phyloP scores from a whole-genome alignment of 106 monocot species.

The Apostasia ramifera region DNA sequence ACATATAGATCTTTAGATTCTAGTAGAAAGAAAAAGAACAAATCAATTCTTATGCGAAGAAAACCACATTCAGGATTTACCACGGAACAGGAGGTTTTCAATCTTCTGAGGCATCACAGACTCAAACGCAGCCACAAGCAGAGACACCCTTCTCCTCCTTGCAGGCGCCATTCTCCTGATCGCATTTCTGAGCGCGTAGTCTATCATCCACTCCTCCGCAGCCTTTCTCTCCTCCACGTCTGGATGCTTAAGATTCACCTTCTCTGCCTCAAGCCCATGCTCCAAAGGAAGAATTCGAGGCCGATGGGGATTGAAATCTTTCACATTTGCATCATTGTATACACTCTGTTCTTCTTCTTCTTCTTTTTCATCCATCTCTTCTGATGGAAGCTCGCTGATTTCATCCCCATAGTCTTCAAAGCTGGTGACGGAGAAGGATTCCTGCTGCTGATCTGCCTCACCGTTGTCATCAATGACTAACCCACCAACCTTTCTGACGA shows the following conservation, averaged over 20 bases:
- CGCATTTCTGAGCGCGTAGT: constrained; percentile 38
- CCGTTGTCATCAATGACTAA: constrained; percentile 44
- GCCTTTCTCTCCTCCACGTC: constrained; percentile 49
- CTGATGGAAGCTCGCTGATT: constrained; percentile 27
- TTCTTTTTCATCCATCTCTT: constrained; percentile 1
- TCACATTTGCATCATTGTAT: background rate
- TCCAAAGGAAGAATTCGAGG: constrained; percentile 33
- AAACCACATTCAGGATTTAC: too few relatives aligned
- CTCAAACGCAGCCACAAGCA: constrained; percentile 76
- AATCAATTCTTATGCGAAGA: too few relatives aligned
- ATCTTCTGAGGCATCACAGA: constrained; percentile 20
- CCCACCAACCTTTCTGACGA: constrained; percentile 10
- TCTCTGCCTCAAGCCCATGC: constrained; percentile 37
- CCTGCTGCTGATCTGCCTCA: constrained; percentile 14
- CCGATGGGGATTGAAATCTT: constrained; percentile 25
- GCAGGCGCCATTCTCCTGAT: constrained; percentile 42
- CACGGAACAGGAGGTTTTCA: too few relatives aligned
- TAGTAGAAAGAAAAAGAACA: too few relatives aligned
- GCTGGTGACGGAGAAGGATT: constrained; percentile 4
- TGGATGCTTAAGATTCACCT: constrained; percentile 55
- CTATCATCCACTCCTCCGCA: constrained; percentile 76
- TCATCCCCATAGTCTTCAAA: constrained; percentile 15
- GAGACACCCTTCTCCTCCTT: constrained; percentile 47
- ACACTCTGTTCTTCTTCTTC: background rate
- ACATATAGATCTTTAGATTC: too few relatives aligned